Evolutionary conservation across 2,329 filamentous ascomycete species (phyloP).

Genomic region (Hymenoscyphus occultus): DNA sequence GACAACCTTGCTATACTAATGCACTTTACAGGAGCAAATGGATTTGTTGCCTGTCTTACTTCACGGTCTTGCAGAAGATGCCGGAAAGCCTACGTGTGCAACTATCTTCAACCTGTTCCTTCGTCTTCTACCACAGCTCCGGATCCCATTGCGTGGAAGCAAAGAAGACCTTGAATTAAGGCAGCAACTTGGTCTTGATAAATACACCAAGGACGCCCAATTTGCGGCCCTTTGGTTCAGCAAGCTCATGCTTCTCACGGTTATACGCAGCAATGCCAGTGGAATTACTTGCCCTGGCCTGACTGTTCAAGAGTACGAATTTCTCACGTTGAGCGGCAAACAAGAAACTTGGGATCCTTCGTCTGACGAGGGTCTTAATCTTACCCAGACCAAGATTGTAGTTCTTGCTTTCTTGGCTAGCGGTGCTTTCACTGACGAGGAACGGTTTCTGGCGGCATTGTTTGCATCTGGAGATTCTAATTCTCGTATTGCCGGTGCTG

Average conservation of each 20-base stretch:
- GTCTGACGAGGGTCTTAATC: constrained; percentile 57
- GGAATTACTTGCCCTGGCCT: constrained; percentile 52
- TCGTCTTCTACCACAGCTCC: constrained; percentile 67
- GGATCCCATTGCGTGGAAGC: constrained; percentile 72
- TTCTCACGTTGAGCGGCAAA: constrained; percentile 64
- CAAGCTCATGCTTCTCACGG: constrained; percentile 69
- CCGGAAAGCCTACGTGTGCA: constrained; percentile 51
- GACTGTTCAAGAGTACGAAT: constrained; percentile 62
- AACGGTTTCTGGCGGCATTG: constrained; percentile 80
- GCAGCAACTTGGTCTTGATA: constrained; percentile 60
- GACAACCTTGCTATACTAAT: constrained; percentile 9
- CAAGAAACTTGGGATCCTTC: constrained; percentile 66
- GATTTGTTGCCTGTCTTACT: constrained; percentile 70
- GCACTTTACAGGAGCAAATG: constrained; percentile 56
- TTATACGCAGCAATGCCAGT: constrained; percentile 39
- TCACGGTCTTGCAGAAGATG: constrained; percentile 61
- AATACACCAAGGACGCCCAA: constrained; percentile 60
- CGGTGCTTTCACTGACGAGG: constrained; percentile 77
- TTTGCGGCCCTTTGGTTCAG: constrained; percentile 75
- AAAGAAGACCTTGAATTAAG: constrained; percentile 73
- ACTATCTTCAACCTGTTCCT: constrained; percentile 81
- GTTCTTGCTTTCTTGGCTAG: constrained; percentile 73
- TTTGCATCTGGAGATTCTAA: constrained; percentile 82
- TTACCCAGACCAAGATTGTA: constrained; percentile 67
- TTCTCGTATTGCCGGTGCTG: constrained; percentile 76